Base-by-base conservation (phyloP, 495 filamentous ascomycete species). In the Cercophora samala region DNA sequence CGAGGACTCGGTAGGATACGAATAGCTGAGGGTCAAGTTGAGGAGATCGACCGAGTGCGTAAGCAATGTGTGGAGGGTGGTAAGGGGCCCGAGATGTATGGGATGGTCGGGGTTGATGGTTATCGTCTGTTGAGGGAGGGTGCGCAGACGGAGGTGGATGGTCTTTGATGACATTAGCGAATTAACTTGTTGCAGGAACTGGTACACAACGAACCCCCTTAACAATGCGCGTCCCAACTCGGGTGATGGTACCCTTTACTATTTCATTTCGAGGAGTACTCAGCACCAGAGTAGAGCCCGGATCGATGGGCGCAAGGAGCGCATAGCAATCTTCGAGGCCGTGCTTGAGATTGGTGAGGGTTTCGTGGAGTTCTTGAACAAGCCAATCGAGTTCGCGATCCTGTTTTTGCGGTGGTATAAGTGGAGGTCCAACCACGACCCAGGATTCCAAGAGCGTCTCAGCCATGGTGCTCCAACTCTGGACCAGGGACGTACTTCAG, bases 191-290 rank as follows among this genome's bases (percentile, higher is more conserved):
- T 13, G 4, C 5, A 11, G 17, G 18, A 15, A 32, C 1, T 8
- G 5, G 46, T 24, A 65, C 17, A 23, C 71, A 68, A 85, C 86
- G 70, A 80, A 91, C 90, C 37, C 90, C 91, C 69, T 91, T 91
- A 42, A 92, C 87, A 37, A 96, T 85, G 51, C 86, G 83, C 13
- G 88, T 89, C 6, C 92, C 92, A 13, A 92, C 85, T 24, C 92
- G 86, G 0, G 93, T 97, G 61, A 97, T 85, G 75, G 91, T 89
- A 4, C 95, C 95, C 75, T 99, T 99, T 42, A 98, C 88, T 67
- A 84, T 87, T 80, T 99, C 95, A 58, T 90, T 92, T 19, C 96
- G 86, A 46, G 89, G 80, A n/a, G 93, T 95, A 63, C 91, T 93
- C 26, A 98, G 82, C 6, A 91, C 93, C 59, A 99, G 86, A 4